These are phyloP conservation scores for Tremellales sp. DNA, from an alignment of 1,284 basidiomycete species.

Conservation along the genomic window DNA sequence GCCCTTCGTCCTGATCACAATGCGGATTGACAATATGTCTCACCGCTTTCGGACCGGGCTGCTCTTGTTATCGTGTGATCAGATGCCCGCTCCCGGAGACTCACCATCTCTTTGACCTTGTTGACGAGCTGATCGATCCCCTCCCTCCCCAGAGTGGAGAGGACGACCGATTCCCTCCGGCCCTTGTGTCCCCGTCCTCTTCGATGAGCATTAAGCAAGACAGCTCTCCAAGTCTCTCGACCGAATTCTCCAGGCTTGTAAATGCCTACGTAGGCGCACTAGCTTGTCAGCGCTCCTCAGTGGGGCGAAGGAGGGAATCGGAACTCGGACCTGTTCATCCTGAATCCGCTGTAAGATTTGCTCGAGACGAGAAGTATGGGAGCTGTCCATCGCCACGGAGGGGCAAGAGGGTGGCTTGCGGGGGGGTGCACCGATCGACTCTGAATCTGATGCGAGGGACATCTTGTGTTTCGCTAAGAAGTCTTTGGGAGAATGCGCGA, in stretches of 20 bases:
- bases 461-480: too few relatives aligned
- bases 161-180: slow-evolving; percentile 12
- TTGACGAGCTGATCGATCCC: slow-evolving; percentile 10
- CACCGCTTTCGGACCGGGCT: slow-evolving; percentile 3
- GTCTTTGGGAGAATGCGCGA: too few relatives aligned
- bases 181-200: slow-evolving; percentile 9
- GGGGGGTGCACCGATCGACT: too few relatives aligned
- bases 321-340: not conserved
- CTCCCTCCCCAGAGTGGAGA: slow-evolving; percentile 7
- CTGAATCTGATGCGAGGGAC: too few relatives aligned
- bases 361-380: too few relatives aligned
- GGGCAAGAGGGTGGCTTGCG: too few relatives aligned
- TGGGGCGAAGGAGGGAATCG: too few relatives aligned
- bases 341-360: not conserved
- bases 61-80: not conserved
- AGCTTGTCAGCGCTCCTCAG: not conserved
- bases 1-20: slow-evolving; percentile 13
- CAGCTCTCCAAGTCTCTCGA: slow-evolving; percentile 9
- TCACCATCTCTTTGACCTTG: not conserved
- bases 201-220: slow-evolving; percentile 5
- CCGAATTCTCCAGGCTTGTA: slow-evolving; percentile 10
- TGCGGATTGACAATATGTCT: slow-evolving; percentile 18
- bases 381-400: too few relatives aligned
- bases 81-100: slow-evolving; percentile 8
- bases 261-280: not conserved